A percentile compares a stretch with the other conserved stretches of the same genome.
Conservation (phyloP, 2,329 filamentous ascomycete species). For the Pezicula rhizophila region DNA sequence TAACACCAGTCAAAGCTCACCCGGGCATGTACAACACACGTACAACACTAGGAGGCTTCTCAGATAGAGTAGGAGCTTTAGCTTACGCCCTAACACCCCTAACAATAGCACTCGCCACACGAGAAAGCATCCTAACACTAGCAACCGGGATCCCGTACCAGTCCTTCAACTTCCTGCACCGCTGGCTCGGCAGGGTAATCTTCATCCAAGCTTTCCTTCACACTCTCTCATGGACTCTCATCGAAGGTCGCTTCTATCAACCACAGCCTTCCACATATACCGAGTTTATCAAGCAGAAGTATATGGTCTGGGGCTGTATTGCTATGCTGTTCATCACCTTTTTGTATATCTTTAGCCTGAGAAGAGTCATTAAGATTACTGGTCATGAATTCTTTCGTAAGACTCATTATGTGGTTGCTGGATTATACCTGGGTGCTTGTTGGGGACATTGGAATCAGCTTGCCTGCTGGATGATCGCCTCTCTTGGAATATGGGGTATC, state of each 20-base stretch:
- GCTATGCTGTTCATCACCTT: constrained; percentile 59
- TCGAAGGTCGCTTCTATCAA: constrained; percentile 62
- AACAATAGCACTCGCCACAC: constrained; percentile 58
- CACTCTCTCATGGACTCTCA: constrained; percentile 63
- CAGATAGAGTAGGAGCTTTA: constrained; percentile 62
- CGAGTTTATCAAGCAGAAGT: constrained; percentile 55
- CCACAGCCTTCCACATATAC: constrained; percentile 58
- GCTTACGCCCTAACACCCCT: constrained; percentile 71
- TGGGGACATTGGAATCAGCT: constrained; percentile 70
- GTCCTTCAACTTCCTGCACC: constrained; percentile 71
- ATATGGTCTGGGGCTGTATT: constrained; percentile 69
- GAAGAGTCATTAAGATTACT: constrained; percentile 54
- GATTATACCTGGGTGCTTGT: constrained; percentile 69
- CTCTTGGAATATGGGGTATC: constrained; percentile 57
- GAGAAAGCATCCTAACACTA: constrained; percentile 64
- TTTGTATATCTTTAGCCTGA: constrained; percentile 52
- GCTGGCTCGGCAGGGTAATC: constrained; percentile 71
- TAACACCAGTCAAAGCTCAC: constrained; percentile 56
- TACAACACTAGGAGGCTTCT: constrained; percentile 59
- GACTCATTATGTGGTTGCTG: constrained; percentile 65
- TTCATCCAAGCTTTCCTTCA: constrained; percentile 62
- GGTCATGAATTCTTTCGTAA: constrained; percentile 78
- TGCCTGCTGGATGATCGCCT: constrained; percentile 62
- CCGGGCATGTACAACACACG: constrained; percentile 55
- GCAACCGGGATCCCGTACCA: constrained; percentile 71